A percentile compares a stretch with the other conserved stretches of the same genome.
phyloP scores from a whole-genome alignment of 208 protist genomes.

The Giardia duodenalis region DNA sequence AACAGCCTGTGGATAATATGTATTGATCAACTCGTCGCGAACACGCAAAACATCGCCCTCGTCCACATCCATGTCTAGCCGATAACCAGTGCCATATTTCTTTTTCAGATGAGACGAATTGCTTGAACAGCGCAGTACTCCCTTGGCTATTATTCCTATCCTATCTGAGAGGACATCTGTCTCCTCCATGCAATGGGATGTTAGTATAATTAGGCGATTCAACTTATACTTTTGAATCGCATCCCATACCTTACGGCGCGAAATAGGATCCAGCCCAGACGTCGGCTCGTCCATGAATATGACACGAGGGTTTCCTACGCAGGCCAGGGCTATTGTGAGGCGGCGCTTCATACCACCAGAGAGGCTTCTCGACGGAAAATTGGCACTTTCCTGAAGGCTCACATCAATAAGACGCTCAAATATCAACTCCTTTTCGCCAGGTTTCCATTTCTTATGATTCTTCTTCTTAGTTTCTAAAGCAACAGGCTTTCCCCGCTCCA shows the following conservation, averaged over 20 bases:
- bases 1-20: neutral
- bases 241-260: conserved; percentile 3
- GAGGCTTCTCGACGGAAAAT: neutral
- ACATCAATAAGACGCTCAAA: conserved; percentile 1
- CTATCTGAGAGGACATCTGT: neutral
- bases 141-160: conserved; percentile 20
- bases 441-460: neutral
- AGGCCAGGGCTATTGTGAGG: conserved; percentile 22
- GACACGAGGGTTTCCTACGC: conserved; percentile 21
- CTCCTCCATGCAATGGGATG: conserved; percentile 37
- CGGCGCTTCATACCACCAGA: conserved; percentile 36
- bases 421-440: neutral
- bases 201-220: conserved; percentile 1
- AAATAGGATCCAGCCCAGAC: conserved; percentile 30
- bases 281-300: conserved; percentile 33
- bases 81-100: conserved; percentile 26
- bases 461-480: neutral
- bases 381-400: neutral
- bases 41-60: neutral
- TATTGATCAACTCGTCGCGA: neutral
- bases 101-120: neutral
- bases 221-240: neutral
- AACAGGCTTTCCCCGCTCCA: neutral
- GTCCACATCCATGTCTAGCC: neutral
- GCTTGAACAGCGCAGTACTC: neutral